phyloP scores from a whole-genome alignment of 306 rosid species.

The Rosa rugosa region DNA sequence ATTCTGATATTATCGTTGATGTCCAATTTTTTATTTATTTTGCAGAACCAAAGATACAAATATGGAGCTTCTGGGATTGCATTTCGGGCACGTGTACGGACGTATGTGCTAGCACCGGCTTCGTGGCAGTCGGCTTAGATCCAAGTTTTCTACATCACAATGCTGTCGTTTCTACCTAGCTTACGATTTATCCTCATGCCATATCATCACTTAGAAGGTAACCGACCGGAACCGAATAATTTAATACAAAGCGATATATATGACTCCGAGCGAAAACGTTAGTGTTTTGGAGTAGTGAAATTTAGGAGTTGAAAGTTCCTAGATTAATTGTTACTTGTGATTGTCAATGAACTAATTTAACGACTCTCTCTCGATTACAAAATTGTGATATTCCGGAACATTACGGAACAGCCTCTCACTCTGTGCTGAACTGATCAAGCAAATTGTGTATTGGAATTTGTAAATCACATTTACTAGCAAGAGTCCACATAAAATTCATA shows the following conservation, averaged over 20 bases:
- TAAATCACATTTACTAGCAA: neutral
- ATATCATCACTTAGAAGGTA: neutral
- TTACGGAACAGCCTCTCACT: neutral
- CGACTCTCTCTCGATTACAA: no score
- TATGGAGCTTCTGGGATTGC: neutral
- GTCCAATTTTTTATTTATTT: neutral
- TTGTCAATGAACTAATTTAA: no score
- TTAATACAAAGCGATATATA: neutral
- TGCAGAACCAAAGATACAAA: constrained; percentile 4
- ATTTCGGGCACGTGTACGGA: neutral
- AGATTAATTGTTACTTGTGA: no score
- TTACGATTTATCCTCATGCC: neutral
- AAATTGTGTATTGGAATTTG: neutral
- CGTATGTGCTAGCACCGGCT: neutral
- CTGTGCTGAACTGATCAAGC: neutral
- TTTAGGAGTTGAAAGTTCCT: neutral
- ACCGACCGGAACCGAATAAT: constrained; percentile 7
- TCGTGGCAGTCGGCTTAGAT: neutral
- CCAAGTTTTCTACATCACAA: neutral
- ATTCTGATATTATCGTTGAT: neutral
- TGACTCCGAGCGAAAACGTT: no score
- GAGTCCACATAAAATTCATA: constrained; percentile 30
- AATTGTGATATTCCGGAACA: no score
- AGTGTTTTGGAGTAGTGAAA: neutral
- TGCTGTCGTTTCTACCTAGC: neutral